These are phyloP conservation scores for Exserohilum turcica DNA, from an alignment of 2,329 filamentous ascomycete genomes.

Conservation along the genomic window DNA sequence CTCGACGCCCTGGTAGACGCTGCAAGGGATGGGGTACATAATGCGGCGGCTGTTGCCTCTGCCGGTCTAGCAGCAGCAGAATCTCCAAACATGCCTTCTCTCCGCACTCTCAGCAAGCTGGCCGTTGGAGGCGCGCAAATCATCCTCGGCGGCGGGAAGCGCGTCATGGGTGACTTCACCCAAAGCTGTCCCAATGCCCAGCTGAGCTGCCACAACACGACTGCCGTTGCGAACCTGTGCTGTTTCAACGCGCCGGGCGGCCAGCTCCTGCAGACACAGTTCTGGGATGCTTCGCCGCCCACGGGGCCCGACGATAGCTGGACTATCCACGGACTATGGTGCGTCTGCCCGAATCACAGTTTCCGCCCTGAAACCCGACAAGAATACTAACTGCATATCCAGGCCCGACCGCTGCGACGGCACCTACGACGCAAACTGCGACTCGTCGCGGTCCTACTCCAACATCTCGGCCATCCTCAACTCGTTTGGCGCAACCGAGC, in stretches of 20 bases:
- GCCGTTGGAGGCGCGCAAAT: constrained; percentile 44
- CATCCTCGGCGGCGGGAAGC: constrained; percentile 33
- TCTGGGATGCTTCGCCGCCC: constrained; percentile 72
- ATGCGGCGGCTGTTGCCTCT: constrained; percentile 25
- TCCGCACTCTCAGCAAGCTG: constrained; percentile 45
- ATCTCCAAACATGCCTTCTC: constrained; percentile 40
- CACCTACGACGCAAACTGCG: constrained; percentile 70
- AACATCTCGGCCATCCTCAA: constrained; percentile 69
- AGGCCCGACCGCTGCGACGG: constrained; percentile 67
- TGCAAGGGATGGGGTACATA: constrained; percentile 34
- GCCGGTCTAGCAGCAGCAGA: constrained; percentile 21
- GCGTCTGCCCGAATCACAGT: constrained; percentile 28
- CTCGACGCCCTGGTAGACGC: constrained; percentile 28
- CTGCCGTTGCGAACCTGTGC: constrained; percentile 67
- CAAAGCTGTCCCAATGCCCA: constrained; percentile 47
- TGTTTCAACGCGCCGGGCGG: constrained; percentile 77
- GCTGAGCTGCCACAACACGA: constrained; percentile 69
- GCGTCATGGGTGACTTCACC: constrained; percentile 33
- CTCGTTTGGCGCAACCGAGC: constrained; percentile 58
- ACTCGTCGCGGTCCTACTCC: constrained; percentile 63
- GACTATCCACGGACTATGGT: constrained; percentile 75
- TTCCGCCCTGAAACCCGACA: too few relatives aligned
- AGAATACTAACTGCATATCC: not conserved
- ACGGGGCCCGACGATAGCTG: constrained; percentile 71
- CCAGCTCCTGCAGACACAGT: constrained; percentile 74